These are phyloP conservation scores for Candida dubliniensis DNA, from an alignment of 1,139 yeast species.

Conservation along the genomic window DNA sequence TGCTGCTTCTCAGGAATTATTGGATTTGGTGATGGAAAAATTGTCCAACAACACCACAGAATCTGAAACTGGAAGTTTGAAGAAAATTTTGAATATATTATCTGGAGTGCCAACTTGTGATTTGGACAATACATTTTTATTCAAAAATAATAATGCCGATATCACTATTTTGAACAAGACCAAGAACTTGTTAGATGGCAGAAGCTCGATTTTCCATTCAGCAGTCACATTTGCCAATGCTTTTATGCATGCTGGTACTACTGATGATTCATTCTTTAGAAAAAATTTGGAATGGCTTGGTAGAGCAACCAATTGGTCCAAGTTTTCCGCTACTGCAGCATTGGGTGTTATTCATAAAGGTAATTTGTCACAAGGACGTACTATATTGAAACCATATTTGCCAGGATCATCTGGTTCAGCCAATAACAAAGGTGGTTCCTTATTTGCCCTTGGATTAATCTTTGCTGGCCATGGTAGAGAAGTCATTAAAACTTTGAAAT, in stretches of 20 bases:
- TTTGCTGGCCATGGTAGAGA: constrained; percentile 97
- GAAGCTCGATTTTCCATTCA: constrained; percentile 91
- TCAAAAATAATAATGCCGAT: constrained; percentile 87
- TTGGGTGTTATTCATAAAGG: constrained; percentile 97
- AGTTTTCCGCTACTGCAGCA: constrained; percentile 97
- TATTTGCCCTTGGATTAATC: constrained; percentile 89
- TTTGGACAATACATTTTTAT: constrained; percentile 82
- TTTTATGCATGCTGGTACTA: constrained; percentile 94
- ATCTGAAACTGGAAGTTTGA: constrained; percentile 25
- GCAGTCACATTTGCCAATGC: constrained; percentile 96
- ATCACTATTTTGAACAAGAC: constrained; percentile 78
- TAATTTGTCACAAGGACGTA: constrained; percentile 85
- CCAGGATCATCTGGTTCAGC: constrained; percentile 82
- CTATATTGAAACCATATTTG: constrained; percentile 84
- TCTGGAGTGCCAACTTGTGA: constrained; percentile 96
- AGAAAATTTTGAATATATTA: constrained; percentile 64
- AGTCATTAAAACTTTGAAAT: constrained; percentile 75
- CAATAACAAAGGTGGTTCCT: constrained; percentile 94
- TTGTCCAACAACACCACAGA: constrained; percentile 46
- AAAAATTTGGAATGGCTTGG: constrained; percentile 94
- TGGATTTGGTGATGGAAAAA: constrained; percentile 56
- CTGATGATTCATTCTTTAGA: constrained; percentile 90
- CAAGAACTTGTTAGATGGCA: constrained; percentile 80
- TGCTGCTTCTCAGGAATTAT: constrained; percentile 89
- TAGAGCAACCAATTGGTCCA: constrained; percentile 97